Evolutionary conservation across 352 stramenopile genomes (phyloP), one percentile per base, ranked within the genome.

Genomic region (Phytophthora sp.): DNA sequence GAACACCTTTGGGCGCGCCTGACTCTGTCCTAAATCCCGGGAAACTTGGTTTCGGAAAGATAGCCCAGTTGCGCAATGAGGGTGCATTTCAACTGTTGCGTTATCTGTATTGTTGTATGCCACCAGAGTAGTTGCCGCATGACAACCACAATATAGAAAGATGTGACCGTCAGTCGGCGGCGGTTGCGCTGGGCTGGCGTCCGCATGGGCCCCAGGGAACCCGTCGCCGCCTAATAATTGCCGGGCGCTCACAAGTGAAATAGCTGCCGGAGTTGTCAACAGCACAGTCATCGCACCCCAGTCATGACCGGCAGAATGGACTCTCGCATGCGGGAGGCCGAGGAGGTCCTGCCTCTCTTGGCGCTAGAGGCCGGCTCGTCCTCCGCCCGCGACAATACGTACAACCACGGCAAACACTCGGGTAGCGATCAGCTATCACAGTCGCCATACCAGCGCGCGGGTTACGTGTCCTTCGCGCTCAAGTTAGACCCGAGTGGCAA

Each of bases 401-500:
- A 33, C 36, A 21, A 57, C 49, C 27, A 20, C 42, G 36, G 16
- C 42, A 54, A 63, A 21, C 44, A 21, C 30, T 8, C 23, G 8
- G 5, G 8, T 39, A 45, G 38, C 11, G 9, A 41, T 24, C 39
- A 56, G 7, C n/a, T 51, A 29, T 20, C 57, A 20, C 11, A 67
- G 26, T 33, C 53, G 36, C 50, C 45, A 12, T 66, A 68, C 56
- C 74, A 85, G 54, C 65, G 69, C 33, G 63, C 68, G 12, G 57
- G 60, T 31, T 81, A 80, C 39, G 52, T 69, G 24, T 69, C 77
- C 8, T 74, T 75, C 57, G 61, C 74, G 13, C 58, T 77, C 16
- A 57, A 73, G 53, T 8, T 39, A 35, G 47, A 73, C 49, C 1
- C 13, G 16, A 54, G 27, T 18, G 45, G 63, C 33, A 62, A 20